phyloP scores from a whole-genome alignment of 441 rosid species.

The Erodium chrysanthum region DNA sequence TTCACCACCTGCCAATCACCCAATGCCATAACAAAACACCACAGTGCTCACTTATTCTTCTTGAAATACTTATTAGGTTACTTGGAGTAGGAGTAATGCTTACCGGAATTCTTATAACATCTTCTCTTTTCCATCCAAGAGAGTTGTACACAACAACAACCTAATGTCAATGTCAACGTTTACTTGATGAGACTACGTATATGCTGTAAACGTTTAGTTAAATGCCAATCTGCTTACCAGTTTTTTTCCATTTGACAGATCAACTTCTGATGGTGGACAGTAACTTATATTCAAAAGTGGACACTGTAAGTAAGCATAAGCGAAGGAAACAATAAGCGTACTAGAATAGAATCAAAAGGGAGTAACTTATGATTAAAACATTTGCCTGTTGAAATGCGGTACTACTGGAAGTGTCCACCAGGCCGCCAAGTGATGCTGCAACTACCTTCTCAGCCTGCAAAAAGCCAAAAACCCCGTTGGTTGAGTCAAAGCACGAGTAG shows the following conservation, averaged over 20 bases:
- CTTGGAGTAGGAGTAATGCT: too few species aligned
- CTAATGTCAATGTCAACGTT: slow-evolving; percentile 30
- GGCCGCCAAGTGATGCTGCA: slow-evolving; percentile 67
- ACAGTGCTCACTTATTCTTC: too few species aligned
- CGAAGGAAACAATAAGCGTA: slow-evolving; percentile 9
- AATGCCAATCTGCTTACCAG: slow-evolving; percentile 45
- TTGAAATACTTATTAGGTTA: too few species aligned
- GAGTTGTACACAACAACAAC: slow-evolving; percentile 74
- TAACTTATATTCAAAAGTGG: slow-evolving; percentile 91
- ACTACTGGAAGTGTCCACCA: slow-evolving; percentile 35
- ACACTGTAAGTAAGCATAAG: slow-evolving; percentile 39
- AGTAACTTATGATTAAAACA: slow-evolving; percentile 1
- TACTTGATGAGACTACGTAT: too few species aligned
- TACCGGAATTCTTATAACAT: slow-evolving; percentile 79
- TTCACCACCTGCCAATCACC: slow-evolving; percentile 61
- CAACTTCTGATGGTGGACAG: slow-evolving; percentile 78
- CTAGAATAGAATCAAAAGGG: slow-evolving; percentile 2
- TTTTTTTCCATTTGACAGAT: slow-evolving; percentile 49
- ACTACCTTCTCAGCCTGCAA: slow-evolving; percentile 85
- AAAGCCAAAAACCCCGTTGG: too few species aligned
- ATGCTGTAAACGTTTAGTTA: slow-evolving; percentile 9
- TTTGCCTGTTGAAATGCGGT: slow-evolving; percentile 67
- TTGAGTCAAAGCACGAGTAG: slow-evolving; percentile 2
- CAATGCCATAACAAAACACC: too few species aligned
- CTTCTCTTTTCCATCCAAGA: slow-evolving; percentile 93